phyloP scores from a whole-genome alignment of 495 filamentous ascomycete genomes.

The Jackrogersella minutella region DNA sequence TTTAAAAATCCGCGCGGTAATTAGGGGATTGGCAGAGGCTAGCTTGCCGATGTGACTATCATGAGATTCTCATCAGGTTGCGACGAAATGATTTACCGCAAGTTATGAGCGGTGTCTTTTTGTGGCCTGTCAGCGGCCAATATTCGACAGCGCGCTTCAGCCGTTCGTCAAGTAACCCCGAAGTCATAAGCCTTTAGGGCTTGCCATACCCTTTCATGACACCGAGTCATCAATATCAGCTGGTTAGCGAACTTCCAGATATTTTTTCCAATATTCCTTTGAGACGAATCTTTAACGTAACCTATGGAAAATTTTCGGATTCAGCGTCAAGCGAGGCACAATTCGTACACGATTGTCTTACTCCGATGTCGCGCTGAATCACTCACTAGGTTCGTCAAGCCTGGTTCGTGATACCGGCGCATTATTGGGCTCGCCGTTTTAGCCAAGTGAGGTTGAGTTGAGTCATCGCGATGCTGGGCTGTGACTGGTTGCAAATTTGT shows the following conservation, averaged over 20 bases:
- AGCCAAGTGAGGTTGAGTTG: constrained; percentile 31
- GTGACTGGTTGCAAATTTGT: constrained; percentile 13
- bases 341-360: constrained; percentile 18
- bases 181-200: constrained; percentile 1
- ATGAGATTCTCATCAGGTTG: constrained; percentile 31
- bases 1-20: constrained; percentile 33
- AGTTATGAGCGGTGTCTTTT: constrained; percentile 1
- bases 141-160: constrained; percentile 6
- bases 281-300: constrained; percentile 9
- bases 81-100: constrained; percentile 6
- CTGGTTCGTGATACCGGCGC: constrained; percentile 29
- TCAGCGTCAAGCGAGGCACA: constrained; percentile 26
- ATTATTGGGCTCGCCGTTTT: constrained; percentile 27
- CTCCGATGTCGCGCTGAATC: constrained; percentile 34
- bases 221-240: constrained; percentile 19
- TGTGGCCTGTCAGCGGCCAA: background rate
- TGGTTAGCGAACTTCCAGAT: constrained; percentile 3
- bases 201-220: constrained; percentile 3
- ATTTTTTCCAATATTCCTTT: background rate
- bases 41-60: constrained; percentile 30
- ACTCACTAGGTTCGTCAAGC: background rate
- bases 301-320: constrained; percentile 15
- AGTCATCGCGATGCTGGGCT: constrained; percentile 34
- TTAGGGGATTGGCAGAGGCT: constrained; percentile 29
- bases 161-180: background rate